Evolutionary conservation across 2,329 filamentous ascomycete genomes (phyloP).

Genomic region (Leptoxyphium fumago): DNA sequence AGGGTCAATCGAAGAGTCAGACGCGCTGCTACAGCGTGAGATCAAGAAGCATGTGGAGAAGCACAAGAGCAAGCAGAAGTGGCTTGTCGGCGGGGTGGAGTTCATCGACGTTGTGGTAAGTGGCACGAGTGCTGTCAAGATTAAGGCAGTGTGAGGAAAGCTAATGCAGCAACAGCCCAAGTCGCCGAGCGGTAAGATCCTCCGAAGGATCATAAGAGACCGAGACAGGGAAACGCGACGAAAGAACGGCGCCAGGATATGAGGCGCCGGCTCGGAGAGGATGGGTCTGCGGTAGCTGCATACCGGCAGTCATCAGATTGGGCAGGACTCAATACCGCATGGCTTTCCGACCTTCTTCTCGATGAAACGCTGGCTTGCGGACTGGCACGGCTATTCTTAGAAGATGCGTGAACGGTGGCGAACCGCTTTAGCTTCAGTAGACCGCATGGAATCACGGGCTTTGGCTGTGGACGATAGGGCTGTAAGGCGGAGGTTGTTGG

Average conservation of each 20-base stretch:
- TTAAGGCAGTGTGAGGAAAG: conserved; percentile 38
- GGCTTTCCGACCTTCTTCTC: no score
- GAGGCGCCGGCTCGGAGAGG: conserved; percentile 13
- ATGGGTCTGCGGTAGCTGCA: no score
- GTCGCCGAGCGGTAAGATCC: conserved; percentile 45
- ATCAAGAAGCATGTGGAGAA: conserved; percentile 46
- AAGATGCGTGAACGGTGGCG: no score
- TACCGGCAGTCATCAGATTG: no score
- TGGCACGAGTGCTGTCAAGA: not conserved
- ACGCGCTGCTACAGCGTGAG: conserved; percentile 33
- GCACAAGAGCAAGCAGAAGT: conserved; percentile 47
- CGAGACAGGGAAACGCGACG: conserved; percentile 47
- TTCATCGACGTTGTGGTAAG: conserved; percentile 31
- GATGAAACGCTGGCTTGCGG: no score
- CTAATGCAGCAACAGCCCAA: conserved; percentile 32
- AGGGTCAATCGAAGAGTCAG: conserved; percentile 32
- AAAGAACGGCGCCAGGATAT: conserved; percentile 52
- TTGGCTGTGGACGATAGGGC: no score
- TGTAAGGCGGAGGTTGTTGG: no score
- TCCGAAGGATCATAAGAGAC: conserved; percentile 51
- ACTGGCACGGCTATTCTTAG: no score
- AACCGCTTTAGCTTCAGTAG: no score
- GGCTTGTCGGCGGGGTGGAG: conserved; percentile 45
- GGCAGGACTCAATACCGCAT: no score
- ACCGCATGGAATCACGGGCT: no score